Evolutionary conservation across 371 early-diverging fungal species (phyloP), one percentile per base, ranked within the genome.

Genomic region (Mortierella sp.): DNA sequence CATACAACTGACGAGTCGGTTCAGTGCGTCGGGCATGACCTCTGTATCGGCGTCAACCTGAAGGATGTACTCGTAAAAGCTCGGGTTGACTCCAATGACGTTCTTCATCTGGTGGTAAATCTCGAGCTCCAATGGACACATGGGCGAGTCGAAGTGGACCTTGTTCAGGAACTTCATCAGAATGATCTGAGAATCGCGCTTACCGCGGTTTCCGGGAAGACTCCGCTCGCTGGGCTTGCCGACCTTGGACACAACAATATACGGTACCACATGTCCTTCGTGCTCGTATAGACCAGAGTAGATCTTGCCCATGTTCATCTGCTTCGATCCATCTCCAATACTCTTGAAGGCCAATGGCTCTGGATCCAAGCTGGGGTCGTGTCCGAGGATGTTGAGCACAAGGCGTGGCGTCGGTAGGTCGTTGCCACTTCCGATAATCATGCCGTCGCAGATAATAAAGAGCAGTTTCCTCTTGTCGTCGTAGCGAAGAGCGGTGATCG

Each of bases 41-140:
- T 92, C 91, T 4, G 93, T 94, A 80, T 95, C 94, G 24, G 94
- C 93, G 83, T 93, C 95, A 35, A 93, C 91, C 91, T 93, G 92
- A 5, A 94, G 84, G 32, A 93, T 87, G 82, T 89, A 91, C 51
- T 93, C 95, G 87, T 92, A 95, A 81, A 90, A 94, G 48, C 89
- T 89, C 3, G 97, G 97, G 84, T 95, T 92, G 43, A 97, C 96
- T 60, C 97, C 97, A 88, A 97, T 96, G 63, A 95, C 90, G 86
- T 95, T 91, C 89, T 97, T 92, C 91, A 98, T 94, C 88, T 97
- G 97, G 80, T 95, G 95, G 89, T 95, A 98, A 24, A 98, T 91
- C 74, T 97, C 98, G 32, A 96, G 90, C 79, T 99, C 99, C 75
- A 98, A 89, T 3, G 97, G 97, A 24, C 94, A 91, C 96, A 98